phyloP scores from a whole-genome alignment of 2,329 filamentous ascomycete genomes.

The Lasiodiplodia sp. region DNA sequence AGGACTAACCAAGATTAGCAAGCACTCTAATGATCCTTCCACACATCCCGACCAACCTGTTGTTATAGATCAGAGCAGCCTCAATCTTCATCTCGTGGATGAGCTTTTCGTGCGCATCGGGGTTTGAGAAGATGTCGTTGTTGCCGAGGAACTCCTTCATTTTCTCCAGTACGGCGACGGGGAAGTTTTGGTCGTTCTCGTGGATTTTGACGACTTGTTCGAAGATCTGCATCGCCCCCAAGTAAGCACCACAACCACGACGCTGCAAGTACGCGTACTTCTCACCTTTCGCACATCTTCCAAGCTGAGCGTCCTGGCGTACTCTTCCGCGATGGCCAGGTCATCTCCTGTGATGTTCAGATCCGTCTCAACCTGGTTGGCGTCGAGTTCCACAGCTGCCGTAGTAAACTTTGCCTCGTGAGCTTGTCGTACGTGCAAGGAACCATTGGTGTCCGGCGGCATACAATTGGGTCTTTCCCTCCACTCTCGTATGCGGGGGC shows the following conservation, averaged over 20 bases:
- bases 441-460: not conserved
- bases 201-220: conserved; percentile 51
- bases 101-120: conserved; percentile 57
- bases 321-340: conserved; percentile 26
- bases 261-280: not conserved
- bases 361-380: conserved; percentile 21
- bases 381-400: not conserved
- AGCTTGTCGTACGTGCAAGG: not conserved
- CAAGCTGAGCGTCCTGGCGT: conserved; percentile 26
- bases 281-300: conserved; percentile 19
- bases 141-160: conserved; percentile 55
- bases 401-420: not conserved
- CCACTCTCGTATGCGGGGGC: not conserved
- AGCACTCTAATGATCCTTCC: not conserved
- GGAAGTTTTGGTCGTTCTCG: conserved; percentile 58
- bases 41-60: not conserved
- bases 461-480: not conserved
- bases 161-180: conserved; percentile 49
- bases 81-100: conserved; percentile 65
- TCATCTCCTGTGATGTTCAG: conserved; percentile 31
- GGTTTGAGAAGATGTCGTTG: conserved; percentile 53
- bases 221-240: conserved; percentile 7
- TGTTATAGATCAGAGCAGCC: conserved; percentile 59
- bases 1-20: conserved; percentile 25
- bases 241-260: not conserved